These are phyloP conservation scores for Talaromyces sp. DNA, from an alignment of 2,329 filamentous ascomycete species.

Conservation along the genomic window DNA sequence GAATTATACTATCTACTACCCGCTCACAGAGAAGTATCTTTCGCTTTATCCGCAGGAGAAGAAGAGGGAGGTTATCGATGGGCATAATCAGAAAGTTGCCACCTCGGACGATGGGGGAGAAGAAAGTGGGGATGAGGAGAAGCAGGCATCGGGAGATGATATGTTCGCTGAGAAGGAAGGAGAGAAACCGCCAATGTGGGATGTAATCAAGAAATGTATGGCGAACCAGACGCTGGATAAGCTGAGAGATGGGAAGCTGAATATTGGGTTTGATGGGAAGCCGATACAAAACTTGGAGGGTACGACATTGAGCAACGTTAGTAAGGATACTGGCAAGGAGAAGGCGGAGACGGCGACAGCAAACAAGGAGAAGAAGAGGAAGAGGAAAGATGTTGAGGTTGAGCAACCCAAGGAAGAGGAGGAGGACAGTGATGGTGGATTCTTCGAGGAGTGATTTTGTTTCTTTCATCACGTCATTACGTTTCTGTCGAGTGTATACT, in stretches of 20 bases:
- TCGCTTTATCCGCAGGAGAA: conserved; percentile 50
- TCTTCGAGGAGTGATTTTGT: conserved; percentile 32
- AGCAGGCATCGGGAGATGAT: conserved; percentile 19
- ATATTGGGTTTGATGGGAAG: conserved; percentile 23
- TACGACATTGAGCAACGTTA: not conserved
- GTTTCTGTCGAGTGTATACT: not conserved
- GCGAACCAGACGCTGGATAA: conserved; percentile 40
- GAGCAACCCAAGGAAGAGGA: conserved; percentile 18
- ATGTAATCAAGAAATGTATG: conserved; percentile 44
- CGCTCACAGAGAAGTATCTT: conserved; percentile 58
- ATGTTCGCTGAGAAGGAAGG: conserved; percentile 1
- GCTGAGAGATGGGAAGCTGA: conserved; percentile 41
- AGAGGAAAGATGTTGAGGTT: conserved; percentile 1
- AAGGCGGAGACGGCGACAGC: not conserved
- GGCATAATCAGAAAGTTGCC: not conserved
- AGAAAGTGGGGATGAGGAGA: not conserved
- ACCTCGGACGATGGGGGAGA: not conserved
- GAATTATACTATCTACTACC: conserved; percentile 62
- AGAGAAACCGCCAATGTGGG: conserved; percentile 43
- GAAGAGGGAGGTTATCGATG: conserved; percentile 22
- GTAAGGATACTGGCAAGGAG: not conserved
- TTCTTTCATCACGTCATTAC: not conserved
- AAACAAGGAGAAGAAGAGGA: not conserved
- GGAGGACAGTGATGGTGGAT: conserved; percentile 39
- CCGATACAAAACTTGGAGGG: not conserved